phyloP scores from a whole-genome alignment of 129 eudicot genomes.

The Gnaphalium uliginosum region DNA sequence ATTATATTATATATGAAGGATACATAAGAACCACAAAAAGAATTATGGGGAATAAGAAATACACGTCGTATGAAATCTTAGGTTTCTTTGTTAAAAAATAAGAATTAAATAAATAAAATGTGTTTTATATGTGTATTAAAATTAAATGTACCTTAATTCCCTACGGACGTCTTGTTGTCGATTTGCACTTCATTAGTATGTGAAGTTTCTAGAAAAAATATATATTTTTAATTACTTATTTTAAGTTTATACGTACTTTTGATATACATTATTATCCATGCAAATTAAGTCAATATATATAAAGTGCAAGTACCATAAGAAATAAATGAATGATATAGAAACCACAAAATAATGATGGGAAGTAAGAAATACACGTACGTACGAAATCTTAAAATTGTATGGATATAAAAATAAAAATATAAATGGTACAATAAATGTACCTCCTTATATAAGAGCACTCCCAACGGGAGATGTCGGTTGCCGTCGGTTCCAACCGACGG shows the following conservation, averaged over 20 bases:
- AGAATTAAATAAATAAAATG: neutral
- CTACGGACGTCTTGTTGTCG: neutral
- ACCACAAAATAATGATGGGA: conserved; percentile 1
- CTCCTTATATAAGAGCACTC: no score
- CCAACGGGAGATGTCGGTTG: no score
- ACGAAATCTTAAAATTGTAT: neutral
- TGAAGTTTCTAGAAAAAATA: neutral
- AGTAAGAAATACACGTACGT: neutral
- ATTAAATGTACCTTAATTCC: neutral
- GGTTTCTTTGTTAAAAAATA: neutral
- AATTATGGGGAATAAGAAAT: neutral
- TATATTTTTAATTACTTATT: neutral
- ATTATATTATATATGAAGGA: no score
- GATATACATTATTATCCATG: neutral
- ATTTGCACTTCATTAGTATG: neutral
- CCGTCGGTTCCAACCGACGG: no score
- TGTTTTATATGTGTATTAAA: neutral
- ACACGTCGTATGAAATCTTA: neutral
- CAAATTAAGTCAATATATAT: neutral
- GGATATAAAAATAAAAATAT: no score
- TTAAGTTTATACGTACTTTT: neutral
- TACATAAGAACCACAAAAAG: neutral
- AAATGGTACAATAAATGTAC: no score
- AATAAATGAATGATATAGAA: neutral
- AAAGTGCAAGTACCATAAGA: neutral